These are phyloP conservation scores for Aspergillus luchuensis DNA, from an alignment of 2,329 filamentous ascomycete species.

Conservation along the genomic window DNA sequence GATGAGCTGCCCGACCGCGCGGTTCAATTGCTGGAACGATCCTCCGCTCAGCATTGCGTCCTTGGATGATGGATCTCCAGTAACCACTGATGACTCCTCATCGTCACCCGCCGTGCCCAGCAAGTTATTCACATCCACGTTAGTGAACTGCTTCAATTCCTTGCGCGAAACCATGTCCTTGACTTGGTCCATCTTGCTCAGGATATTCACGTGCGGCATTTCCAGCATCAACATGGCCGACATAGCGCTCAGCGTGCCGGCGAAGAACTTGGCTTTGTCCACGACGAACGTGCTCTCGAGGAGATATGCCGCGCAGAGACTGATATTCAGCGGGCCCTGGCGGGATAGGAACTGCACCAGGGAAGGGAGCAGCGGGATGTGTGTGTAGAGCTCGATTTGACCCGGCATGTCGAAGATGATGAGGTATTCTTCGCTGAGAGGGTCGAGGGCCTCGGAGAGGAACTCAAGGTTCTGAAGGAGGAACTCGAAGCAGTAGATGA, in stretches of 20 bases:
- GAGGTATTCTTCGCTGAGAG: constrained; percentile 88
- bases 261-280: constrained; percentile 95
- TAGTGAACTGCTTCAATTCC: constrained; percentile 86
- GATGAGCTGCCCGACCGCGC: constrained; percentile 85
- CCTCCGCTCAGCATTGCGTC: constrained; percentile 75
- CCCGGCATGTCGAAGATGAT: constrained; percentile 99
- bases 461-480: constrained; percentile 93
- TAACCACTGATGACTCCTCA: constrained; percentile 50
- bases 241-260: constrained; percentile 94
- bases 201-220: constrained; percentile 91
- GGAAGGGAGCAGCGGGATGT: constrained; percentile 86
- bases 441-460: constrained; percentile 79
- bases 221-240: constrained; percentile 99
- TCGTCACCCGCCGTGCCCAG: constrained; percentile 63
- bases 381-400: constrained; percentile 97
- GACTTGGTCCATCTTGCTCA: constrained; percentile 97
- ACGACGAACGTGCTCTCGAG: constrained; percentile 95
- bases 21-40: constrained; percentile 80
- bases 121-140: constrained; percentile 78
- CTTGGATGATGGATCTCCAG: constrained; percentile 64
- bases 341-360: constrained; percentile 80
- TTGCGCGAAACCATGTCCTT: constrained; percentile 85
- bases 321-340: constrained; percentile 79
- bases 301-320: constrained; percentile 89
- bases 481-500: constrained; percentile 97